Conservation (phyloP, 306 rosid genomes). For the Fragaria nilgerrensis region DNA sequence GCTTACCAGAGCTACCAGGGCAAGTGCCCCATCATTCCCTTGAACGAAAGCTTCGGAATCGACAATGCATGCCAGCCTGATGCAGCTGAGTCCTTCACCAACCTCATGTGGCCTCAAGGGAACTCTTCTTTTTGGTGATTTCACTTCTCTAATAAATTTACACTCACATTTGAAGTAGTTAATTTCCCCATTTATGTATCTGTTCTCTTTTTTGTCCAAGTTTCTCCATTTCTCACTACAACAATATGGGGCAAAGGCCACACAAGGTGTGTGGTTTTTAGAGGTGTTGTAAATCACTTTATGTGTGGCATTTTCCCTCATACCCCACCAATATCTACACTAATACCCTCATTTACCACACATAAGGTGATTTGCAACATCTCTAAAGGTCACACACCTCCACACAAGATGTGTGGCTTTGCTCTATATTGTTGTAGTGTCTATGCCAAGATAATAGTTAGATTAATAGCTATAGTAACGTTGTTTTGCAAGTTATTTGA, state of each 20-base stretch:
- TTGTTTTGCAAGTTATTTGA: not conserved
- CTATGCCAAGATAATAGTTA: no score
- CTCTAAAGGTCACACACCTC: no score
- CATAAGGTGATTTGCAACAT: no score
- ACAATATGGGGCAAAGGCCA: no score
- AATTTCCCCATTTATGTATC: not conserved
- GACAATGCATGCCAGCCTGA: conserved; percentile 19
- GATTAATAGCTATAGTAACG: no score
- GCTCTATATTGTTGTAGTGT: no score
- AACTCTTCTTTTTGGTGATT: conserved; percentile 42
- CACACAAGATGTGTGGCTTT: no score
- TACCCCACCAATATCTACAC: no score
- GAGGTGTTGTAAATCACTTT: no score
- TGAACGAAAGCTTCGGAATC: conserved; percentile 45
- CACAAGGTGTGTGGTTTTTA: no score
- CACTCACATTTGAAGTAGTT: not conserved
- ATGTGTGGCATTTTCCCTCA: no score
- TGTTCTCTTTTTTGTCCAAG: not conserved
- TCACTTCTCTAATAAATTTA: not conserved
- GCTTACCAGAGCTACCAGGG: conserved; percentile 36
- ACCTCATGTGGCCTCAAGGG: conserved; percentile 61
- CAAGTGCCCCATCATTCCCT: conserved; percentile 25
- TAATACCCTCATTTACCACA: no score
- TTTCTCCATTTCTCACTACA: not conserved
- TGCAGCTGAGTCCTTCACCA: conserved; percentile 30